Conservation (phyloP, 805 yeast species). For the Wickerhamomyces tratensis region DNA sequence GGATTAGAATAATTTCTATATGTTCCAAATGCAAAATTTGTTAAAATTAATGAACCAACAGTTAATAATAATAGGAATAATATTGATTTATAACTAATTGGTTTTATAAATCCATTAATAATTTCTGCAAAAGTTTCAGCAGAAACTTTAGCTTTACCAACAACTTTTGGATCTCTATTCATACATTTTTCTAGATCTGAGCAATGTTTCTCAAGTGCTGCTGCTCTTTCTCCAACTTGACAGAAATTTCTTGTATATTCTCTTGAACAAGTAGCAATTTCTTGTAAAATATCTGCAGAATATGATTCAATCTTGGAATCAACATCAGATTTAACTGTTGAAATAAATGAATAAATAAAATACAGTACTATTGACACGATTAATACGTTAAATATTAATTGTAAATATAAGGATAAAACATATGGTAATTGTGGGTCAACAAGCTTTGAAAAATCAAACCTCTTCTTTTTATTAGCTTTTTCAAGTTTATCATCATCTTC, state of each 20-base stretch:
- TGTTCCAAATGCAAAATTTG: conserved; percentile 41
- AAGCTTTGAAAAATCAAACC: conserved; percentile 8
- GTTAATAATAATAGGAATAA: conserved; percentile 33
- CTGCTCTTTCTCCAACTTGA: conserved; percentile 51
- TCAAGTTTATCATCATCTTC: neutral
- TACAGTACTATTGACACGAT: conserved; percentile 42
- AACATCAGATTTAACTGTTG: conserved; percentile 60
- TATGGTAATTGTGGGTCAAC: conserved; percentile 44
- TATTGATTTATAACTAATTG: conserved; percentile 63
- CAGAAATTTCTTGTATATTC: conserved; percentile 71
- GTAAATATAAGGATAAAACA: conserved; percentile 52
- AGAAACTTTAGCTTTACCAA: conserved; percentile 62
- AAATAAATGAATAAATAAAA: conserved; percentile 38
- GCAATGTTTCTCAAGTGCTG: conserved; percentile 66
- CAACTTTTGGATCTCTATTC: conserved; percentile 60
- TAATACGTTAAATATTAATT: conserved; percentile 46
- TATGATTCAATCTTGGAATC: conserved; percentile 57
- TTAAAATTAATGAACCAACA: conserved; percentile 41
- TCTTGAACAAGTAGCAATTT: conserved; percentile 58
- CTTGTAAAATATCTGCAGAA: conserved; percentile 47
- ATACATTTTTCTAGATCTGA: conserved; percentile 73
- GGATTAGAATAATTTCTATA: conserved; percentile 21
- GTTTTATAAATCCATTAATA: conserved; percentile 62
- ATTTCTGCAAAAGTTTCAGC: conserved; percentile 82
- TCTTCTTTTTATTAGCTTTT: conserved; percentile 2